Conservation (phyloP, 2,329 filamentous ascomycete genomes). For the Chalaropsis ovoidea region DNA sequence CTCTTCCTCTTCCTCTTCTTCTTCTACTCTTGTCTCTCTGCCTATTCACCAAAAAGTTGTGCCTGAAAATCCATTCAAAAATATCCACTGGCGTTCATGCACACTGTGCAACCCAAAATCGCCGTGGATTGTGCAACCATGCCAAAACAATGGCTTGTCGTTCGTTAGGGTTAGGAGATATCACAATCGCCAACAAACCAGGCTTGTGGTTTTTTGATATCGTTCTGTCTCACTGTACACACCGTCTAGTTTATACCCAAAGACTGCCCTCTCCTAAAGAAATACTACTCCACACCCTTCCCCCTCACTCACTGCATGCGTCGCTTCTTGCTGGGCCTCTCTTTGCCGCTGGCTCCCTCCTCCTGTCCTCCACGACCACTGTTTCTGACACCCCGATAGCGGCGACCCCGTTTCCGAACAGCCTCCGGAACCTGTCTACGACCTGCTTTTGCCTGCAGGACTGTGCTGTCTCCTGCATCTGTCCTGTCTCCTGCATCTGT, state of each 20-base stretch:
- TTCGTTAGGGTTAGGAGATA: no score
- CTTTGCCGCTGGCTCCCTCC: neutral
- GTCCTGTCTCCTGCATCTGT: neutral
- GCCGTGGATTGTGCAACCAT: no score
- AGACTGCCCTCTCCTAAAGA: no score
- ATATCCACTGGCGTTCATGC: neutral
- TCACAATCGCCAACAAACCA: no score
- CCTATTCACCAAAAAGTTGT: neutral
- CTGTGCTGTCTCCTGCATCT: neutral
- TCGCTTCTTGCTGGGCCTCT: neutral
- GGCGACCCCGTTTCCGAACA: neutral
- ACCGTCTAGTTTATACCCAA: neutral
- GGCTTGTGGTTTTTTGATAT: no score
- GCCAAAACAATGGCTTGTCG: no score
- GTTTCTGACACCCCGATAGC: neutral
- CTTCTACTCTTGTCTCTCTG: neutral
- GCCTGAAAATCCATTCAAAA: conserved; percentile 2
- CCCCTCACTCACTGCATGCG: neutral
- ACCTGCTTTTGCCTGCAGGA: neutral
- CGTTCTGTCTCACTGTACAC: neutral
- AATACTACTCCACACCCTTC: neutral
- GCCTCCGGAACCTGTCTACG: conserved; percentile 1
- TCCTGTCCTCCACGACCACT: neutral
- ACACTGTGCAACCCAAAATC: no score
- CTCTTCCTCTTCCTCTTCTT: neutral